A percentile compares a stretch with the other conserved stretches of the same genome.
These are phyloP conservation scores for Hemisphaericaspora xylanilytica DNA, from an alignment of 1,139 yeast species.

Conservation along the genomic window DNA sequence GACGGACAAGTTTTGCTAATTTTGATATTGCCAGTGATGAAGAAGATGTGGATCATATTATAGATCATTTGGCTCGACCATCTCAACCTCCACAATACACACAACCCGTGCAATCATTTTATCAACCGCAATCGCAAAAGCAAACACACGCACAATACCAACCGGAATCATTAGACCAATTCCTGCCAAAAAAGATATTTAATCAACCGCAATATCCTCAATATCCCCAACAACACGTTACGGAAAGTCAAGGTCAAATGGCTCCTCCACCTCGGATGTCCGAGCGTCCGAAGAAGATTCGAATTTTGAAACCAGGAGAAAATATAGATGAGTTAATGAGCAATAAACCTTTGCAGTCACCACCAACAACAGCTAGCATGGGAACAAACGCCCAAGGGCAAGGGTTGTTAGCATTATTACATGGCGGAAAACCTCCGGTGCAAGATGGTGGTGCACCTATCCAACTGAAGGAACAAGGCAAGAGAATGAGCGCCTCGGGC, in stretches of 20 bases:
- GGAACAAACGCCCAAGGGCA: conserved; percentile 15
- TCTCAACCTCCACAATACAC: neutral
- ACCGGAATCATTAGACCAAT: neutral
- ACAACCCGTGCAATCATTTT: neutral
- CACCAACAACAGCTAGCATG: neutral
- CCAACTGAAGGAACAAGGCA: neutral
- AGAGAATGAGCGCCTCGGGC: conserved; percentile 7
- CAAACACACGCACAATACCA: conserved; percentile 2
- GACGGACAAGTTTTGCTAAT: conserved; percentile 11
- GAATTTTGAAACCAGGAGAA: conserved; percentile 33
- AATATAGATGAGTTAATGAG: conserved; percentile 16
- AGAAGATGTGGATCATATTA: conserved; percentile 19
- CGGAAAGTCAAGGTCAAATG: no score
- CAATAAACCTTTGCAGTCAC: neutral
- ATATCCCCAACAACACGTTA: conserved; percentile 1
- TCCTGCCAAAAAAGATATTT: neutral
- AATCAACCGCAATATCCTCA: neutral
- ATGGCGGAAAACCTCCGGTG: conserved; percentile 13
- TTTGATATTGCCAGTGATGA: conserved; percentile 40
- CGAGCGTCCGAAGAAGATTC: conserved; percentile 13
- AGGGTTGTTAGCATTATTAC: conserved; percentile 18
- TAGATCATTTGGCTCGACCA: conserved; percentile 10
- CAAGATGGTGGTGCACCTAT: no score
- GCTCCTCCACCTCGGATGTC: neutral
- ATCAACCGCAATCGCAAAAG: neutral